Evolutionary conservation across 1,139 yeast genomes (phyloP), one percentile per base, ranked within the genome.

Genomic region (Kurtzmaniella quercitrusa): DNA sequence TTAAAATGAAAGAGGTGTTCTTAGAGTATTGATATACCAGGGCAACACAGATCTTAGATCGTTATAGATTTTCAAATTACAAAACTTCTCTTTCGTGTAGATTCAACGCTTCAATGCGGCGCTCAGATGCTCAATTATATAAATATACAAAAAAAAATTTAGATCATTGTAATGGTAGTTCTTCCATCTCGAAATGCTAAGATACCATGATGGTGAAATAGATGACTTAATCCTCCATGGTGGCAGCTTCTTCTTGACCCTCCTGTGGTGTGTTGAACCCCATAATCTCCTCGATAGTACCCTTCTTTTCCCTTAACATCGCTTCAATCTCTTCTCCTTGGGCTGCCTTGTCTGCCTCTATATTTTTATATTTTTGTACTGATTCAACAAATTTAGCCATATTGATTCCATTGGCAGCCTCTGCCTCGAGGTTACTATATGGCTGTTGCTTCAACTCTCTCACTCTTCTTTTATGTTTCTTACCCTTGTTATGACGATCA

Each of bases 401-500:
- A 60, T 88, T 84, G 25, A 77, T 70, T 2, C 98, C 98, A 0
- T 85, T 77, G 1, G 96, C 97, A 36, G 96, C 96, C 57, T 89
- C 90, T 33, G 95, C 85, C 59, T 91, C 98, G 50, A 86, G 80
- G 42, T 79, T 82, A 4, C 96, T 82, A 60, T 91, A 93, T 6
- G 98, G 97, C 43, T 85, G 82, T 43, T 75, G 81, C 46, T 76
- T 79, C 53, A 93, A 70, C 42, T 82, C 85, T 63, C 82, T 87
- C 27, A 86, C 85, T 58, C 96, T 75, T 65, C 98, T 78, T 63
- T 86, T 90, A 65, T 93, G 98, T 9, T 83, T 76, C 60, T 90
- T 90, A 9, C 85, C 77, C 56, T 80, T 79, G 51, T 75, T 68
- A 66, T 93, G 98, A 21, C 83, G 75, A 51, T 80, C 81, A 49